Base-by-base conservation (phyloP, 495 filamentous ascomycete species). In the Cladorrhinum samala region DNA sequence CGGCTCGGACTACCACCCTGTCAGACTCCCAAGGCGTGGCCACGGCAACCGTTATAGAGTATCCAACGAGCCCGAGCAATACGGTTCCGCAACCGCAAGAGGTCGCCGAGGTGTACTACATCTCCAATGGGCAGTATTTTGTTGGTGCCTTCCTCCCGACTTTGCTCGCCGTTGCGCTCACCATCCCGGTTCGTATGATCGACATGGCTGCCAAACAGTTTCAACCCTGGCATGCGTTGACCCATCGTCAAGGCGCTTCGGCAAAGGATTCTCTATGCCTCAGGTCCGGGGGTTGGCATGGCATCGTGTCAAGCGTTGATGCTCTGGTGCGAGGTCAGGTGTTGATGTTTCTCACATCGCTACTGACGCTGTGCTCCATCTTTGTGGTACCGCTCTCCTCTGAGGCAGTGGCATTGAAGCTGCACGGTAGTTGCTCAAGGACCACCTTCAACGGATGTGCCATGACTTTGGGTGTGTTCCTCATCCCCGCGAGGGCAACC, bases 191-290 rank as follows among this genome's bases (percentile, higher is more conserved):
- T 17, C 64, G 62, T 33, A 68, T 70, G 54, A 60, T 72, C 37
- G 63, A 70, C 60, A 46, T 58, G 33, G 62, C 59, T 40, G 66
- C 66, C 36, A 69, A 69, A 56, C 58, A 62, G 44, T 56, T 65
- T 18, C 64, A 69, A 57, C 69, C 69, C 0, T 72, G 63, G 64
- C 64, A 70, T 47, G 67, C 59, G 41, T 55, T 72, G 19, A 61
- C 68, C 20, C 57, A 58, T 30, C 46, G 36, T 9, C 37, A 16
- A 13, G 68, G 67, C 6, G 62, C 58, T 13, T 14, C 55, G 0
- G 66, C 64, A 0, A 41, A 49, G 9, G 58, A 62, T 8, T 72
- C 68, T 0, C 56, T 70, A 4, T 67, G 65, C 23, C 55, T 70
- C 1, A 50, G 59, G 17, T 65, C 62, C 1, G 55, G 54, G 2